phyloP scores from a whole-genome alignment of 192 early-diverging fungal genomes.

The Dissophora globulifera region DNA sequence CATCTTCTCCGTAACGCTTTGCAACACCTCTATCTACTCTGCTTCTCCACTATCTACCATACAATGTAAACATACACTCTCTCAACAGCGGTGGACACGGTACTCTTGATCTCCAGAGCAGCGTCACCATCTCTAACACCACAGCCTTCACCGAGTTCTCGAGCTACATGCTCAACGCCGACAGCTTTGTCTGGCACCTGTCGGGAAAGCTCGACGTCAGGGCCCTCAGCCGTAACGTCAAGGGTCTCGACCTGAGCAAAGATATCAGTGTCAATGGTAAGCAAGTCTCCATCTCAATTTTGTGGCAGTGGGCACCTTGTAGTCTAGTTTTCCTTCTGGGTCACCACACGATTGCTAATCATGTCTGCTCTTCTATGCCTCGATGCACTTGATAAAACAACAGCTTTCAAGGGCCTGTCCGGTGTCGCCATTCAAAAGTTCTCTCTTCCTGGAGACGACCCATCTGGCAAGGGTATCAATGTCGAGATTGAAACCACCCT shows the following conservation, averaged over 20 bases:
- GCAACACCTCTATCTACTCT: no score
- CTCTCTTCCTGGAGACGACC: constrained; percentile 58
- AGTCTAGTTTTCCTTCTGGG: background rate
- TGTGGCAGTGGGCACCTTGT: no score
- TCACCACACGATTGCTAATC: background rate
- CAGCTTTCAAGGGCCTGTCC: constrained; percentile 61
- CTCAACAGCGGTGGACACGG: constrained; percentile 1
- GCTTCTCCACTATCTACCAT: no score
- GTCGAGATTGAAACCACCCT: constrained; percentile 57
- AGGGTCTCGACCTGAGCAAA: constrained; percentile 57
- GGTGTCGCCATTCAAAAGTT: constrained; percentile 56
- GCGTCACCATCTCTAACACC: constrained; percentile 45
- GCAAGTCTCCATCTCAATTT: no score
- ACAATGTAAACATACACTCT: no score
- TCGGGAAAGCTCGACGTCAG: constrained; percentile 51
- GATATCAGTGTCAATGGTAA: constrained; percentile 55
- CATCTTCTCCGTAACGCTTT: no score
- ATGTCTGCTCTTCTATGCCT: background rate
- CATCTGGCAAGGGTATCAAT: constrained; percentile 60
- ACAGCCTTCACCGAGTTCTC: constrained; percentile 53
- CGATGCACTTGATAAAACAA: no score
- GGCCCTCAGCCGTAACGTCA: constrained; percentile 50
- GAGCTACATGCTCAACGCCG: constrained; percentile 55
- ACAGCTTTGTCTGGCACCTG: constrained; percentile 57
- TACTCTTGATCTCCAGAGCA: constrained; percentile 2